Percentiles rank a stretch among this genome's conserved stretches.
phyloP scores from a whole-genome alignment of 768 basidiomycete species.

The Aureoboletus auriporus region DNA sequence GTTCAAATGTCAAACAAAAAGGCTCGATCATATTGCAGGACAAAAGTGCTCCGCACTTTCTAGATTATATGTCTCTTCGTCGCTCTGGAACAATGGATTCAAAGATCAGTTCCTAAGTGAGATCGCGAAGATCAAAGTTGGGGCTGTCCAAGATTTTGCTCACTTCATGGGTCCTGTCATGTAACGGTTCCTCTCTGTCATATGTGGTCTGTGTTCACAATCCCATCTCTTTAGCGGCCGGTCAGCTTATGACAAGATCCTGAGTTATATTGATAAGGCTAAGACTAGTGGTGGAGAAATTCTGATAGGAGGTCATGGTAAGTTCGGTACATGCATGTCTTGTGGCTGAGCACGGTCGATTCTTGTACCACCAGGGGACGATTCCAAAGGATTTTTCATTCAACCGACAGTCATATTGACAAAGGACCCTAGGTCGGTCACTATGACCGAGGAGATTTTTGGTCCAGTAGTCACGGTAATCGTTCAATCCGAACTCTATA shows the following conservation, averaged over 20 bases:
- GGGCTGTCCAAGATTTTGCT: slow-evolving; percentile 65
- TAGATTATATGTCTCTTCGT: slow-evolving; percentile 83
- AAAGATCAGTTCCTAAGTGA: slow-evolving; percentile 73
- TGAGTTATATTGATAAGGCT: slow-evolving; percentile 79
- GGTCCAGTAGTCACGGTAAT: slow-evolving; percentile 88
- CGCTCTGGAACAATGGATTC: slow-evolving; percentile 84
- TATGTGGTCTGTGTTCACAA: background rate
- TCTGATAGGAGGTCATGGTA: slow-evolving; percentile 79
- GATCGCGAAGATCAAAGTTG: slow-evolving; percentile 82
- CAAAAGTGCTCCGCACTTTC: slow-evolving; percentile 98
- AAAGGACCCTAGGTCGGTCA: slow-evolving; percentile 83
- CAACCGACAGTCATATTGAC: slow-evolving; percentile 93
- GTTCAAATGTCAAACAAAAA: background rate
- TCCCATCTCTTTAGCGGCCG: slow-evolving; percentile 49
- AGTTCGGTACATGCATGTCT: slow-evolving; percentile 13
- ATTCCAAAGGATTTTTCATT: slow-evolving; percentile 89
- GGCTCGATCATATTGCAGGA: slow-evolving; percentile 37
- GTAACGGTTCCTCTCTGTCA: slow-evolving; percentile 35
- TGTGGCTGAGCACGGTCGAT: background rate
- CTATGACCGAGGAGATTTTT: slow-evolving; percentile 95
- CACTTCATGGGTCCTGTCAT: slow-evolving; percentile 98
- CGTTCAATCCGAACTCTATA: slow-evolving; percentile 11
- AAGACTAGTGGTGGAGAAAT: slow-evolving; percentile 88
- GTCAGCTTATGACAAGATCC: slow-evolving; percentile 86
- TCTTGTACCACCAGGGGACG: slow-evolving; percentile 52